Evolutionary conservation across 257 asterid genomes (phyloP).

Genomic region (Mitragyna speciosa): DNA sequence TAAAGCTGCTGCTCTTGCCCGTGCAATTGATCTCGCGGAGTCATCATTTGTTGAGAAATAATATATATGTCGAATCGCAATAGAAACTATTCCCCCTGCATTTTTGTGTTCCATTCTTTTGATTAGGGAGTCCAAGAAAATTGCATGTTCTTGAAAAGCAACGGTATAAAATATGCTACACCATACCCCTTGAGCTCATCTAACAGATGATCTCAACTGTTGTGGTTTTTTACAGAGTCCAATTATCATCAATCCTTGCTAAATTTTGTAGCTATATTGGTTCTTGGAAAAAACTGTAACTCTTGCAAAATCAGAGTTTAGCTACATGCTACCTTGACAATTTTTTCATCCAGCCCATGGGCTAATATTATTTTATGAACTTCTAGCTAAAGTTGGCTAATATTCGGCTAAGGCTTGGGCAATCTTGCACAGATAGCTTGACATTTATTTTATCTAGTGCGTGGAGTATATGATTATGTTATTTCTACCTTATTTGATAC

Average conservation of each 20-base stretch:
- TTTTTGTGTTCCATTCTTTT: too few species aligned
- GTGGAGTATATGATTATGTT: too few species aligned
- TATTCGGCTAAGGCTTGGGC: too few species aligned
- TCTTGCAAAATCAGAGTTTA: background rate
- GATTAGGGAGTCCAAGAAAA: background rate
- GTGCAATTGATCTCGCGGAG: conserved; percentile 99
- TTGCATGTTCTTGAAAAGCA: background rate
- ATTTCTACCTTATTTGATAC: too few species aligned
- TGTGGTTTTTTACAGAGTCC: too few species aligned
- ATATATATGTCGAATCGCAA: background rate
- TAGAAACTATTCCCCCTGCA: background rate
- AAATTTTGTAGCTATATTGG: background rate
- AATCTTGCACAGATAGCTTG: too few species aligned
- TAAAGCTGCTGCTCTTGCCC: conserved; percentile 94
- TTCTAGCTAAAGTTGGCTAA: too few species aligned
- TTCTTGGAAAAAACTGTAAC: background rate
- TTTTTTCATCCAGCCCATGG: too few species aligned
- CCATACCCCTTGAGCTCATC: background rate
- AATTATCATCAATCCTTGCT: background rate
- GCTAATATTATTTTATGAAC: too few species aligned
- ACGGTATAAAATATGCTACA: background rate
- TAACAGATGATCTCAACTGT: background rate
- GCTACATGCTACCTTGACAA: too few species aligned
- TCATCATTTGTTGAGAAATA: conserved; percentile 78
- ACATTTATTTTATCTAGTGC: too few species aligned